Base-by-base conservation (phyloP, 805 yeast genomes). In the Candida mattraensis region DNA sequence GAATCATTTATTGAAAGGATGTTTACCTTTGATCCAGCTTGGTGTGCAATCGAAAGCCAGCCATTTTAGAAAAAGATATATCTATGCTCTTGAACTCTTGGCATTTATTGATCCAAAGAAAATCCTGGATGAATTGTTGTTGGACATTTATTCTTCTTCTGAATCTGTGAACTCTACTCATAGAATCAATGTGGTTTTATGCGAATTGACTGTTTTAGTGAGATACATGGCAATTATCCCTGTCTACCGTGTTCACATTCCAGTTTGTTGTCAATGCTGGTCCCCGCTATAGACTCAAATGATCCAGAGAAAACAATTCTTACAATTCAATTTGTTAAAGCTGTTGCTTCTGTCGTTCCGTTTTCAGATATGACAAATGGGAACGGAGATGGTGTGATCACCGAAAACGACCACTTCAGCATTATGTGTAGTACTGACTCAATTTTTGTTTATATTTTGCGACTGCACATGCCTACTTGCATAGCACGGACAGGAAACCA, bases 211-310 rank as follows among this genome's bases (percentile, higher is more conserved):
- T 3, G 78, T 76, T 16, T 59, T 86, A 15, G 72, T 83, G 1
- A 70, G 94, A 36, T 80, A 73, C 42, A 76, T 93, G 69, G 80
- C 83, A 0, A 54, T 64, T 5, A 68, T 75, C 2, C 82, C 82
- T 1, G 59, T 78, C 2, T 87, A 74, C 53, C 66, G 96, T 28
- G 78, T 86, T 9, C 99, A 93, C 51, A 64, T 87, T 9, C 77
- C 94, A 75, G 94, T 35, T 65, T 93, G 11, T 56, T 89, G 24
- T 74, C 80, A 18, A 69, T 87, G 58, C 64, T 81, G 2, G 57
- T 88, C 6, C 85, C 88, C 0, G 96, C 93, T 19, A 78, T 93
- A 18, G 98, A 93, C 55, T 76, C 89, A 0, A 93, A 89, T 55
- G 99, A 93, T 58, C 69, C 87, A 31, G 70, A 68, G 10, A 76